A percentile compares a stretch with the other conserved stretches of the same genome.
phyloP scores from a whole-genome alignment of 2,329 filamentous ascomycete species.

The Pleurostoma richardsiae region DNA sequence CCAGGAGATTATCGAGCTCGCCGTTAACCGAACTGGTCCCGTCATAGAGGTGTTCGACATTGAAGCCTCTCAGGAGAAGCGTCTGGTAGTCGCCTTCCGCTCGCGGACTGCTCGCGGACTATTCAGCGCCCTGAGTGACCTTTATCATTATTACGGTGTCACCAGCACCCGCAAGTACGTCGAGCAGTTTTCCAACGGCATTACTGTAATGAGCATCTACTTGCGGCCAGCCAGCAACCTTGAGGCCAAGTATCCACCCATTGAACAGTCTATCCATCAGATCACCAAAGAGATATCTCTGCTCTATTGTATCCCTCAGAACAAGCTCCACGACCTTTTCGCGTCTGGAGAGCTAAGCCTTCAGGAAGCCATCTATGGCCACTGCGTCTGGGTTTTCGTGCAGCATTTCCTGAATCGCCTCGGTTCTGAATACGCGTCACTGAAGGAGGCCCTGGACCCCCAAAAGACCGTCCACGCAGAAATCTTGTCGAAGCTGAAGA shows the following conservation, averaged over 20 bases:
- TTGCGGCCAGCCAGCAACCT: constrained; percentile 65
- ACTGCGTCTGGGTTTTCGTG: constrained; percentile 96
- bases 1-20: constrained; percentile 84
- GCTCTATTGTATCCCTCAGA: constrained; percentile 95
- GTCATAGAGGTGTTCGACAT: constrained; percentile 99
- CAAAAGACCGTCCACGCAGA: constrained; percentile 83
- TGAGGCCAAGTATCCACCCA: constrained; percentile 62
- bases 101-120: constrained; percentile 86
- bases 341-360: constrained; percentile 80
- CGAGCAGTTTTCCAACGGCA: constrained; percentile 97
- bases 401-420: constrained; percentile 97
- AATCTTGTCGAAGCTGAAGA: constrained; percentile 90
- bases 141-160: constrained; percentile 98
- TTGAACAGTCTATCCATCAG: constrained; percentile 94
- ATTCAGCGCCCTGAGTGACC: constrained; percentile 90
- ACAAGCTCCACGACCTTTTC: constrained; percentile 90
- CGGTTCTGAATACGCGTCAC: constrained; percentile 83
- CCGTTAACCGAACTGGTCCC: constrained; percentile 79
- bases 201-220: constrained; percentile 95
- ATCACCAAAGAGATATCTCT: constrained; percentile 98
- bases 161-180: constrained; percentile 97
- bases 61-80: constrained; percentile 84
- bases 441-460: constrained; percentile 73
- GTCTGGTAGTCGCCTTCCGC: constrained; percentile 90
- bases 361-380: constrained; percentile 95